Conservation (phyloP, 192 early-diverging fungal genomes). For the Backusella mclennaniae region DNA sequence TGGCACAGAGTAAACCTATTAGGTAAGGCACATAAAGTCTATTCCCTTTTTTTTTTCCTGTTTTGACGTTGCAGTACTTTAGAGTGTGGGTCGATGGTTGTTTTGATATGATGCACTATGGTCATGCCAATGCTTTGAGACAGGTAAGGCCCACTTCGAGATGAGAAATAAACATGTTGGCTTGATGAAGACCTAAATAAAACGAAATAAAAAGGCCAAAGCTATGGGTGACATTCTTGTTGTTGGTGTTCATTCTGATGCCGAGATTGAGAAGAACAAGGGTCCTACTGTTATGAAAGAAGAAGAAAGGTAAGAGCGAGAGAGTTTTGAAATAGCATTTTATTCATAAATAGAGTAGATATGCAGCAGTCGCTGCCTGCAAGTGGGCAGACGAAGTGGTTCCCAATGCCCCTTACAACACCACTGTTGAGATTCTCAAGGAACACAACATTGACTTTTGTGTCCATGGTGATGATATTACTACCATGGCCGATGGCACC, state of each 20-base stretch:
- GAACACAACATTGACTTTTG: slow-evolving; percentile 91
- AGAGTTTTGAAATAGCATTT: background rate
- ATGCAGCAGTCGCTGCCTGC: slow-evolving; percentile 92
- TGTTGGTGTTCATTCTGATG: slow-evolving; percentile 96
- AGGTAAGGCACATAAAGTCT: background rate
- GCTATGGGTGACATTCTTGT: slow-evolving; percentile 93
- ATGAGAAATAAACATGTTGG: background rate
- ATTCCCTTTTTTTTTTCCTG: background rate
- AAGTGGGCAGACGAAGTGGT: slow-evolving; percentile 97
- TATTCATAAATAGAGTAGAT: slow-evolving; percentile 68
- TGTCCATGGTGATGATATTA: slow-evolving; percentile 98
- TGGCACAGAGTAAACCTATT: slow-evolving; percentile 2
- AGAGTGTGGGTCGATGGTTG: slow-evolving; percentile 92
- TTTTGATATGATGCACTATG: slow-evolving; percentile 97
- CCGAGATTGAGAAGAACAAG: slow-evolving; percentile 90
- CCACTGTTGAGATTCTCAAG: slow-evolving; percentile 82
- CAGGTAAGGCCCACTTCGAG: slow-evolving; percentile 54
- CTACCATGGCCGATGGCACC: slow-evolving; percentile 92
- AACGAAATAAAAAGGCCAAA: slow-evolving; percentile 62
- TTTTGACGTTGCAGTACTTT: background rate
- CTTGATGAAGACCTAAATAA: background rate
- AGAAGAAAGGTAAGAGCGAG: slow-evolving; percentile 69
- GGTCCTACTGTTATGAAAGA: slow-evolving; percentile 97
- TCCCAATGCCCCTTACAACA: slow-evolving; percentile 89
- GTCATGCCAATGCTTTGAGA: slow-evolving; percentile 94